Percentiles rank a stretch among this genome's conserved stretches.
Conservation (phyloP, 495 filamentous ascomycete species). For the Physcia stellaris region DNA sequence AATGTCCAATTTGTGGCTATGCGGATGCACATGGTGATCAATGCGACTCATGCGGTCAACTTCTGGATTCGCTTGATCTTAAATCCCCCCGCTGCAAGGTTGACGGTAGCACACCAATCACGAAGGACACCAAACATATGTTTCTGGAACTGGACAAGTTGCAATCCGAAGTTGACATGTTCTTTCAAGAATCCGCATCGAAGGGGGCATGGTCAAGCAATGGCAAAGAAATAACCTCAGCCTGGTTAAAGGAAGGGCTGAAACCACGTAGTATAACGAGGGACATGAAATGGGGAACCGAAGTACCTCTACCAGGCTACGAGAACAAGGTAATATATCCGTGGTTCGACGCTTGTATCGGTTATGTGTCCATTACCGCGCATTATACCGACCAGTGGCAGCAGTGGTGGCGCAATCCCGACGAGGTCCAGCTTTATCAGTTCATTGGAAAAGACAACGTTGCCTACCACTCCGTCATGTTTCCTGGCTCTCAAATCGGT, state of each 20-base stretch:
- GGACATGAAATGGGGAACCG: constrained; percentile 81
- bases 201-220: constrained; percentile 69
- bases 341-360: constrained; percentile 98
- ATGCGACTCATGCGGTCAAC: constrained; percentile 67
- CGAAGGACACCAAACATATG: constrained; percentile 56
- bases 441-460: constrained; percentile 99
- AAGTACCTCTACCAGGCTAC: constrained; percentile 43
- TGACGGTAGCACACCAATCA: constrained; percentile 63
- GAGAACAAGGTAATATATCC: constrained; percentile 53
- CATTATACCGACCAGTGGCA: constrained; percentile 89
- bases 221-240: constrained; percentile 52
- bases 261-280: constrained; percentile 81
- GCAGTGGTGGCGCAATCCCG: constrained; percentile 86
- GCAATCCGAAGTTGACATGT: constrained; percentile 57
- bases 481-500: constrained; percentile 76
- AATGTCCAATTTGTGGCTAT: constrained; percentile 69
- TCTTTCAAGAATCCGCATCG: constrained; percentile 43
- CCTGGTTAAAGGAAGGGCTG: constrained; percentile 72
- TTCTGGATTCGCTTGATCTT: constrained; percentile 57
- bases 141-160: constrained; percentile 71
- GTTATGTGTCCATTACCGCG: constrained; percentile 89
- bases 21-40: constrained; percentile 73
- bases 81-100: constrained; percentile 59
- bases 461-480: constrained; percentile 84
- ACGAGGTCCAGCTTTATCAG: constrained; percentile 83